Base-by-base conservation (phyloP, 164 flowering plant species). In the Chimonanthus praecox region DNA sequence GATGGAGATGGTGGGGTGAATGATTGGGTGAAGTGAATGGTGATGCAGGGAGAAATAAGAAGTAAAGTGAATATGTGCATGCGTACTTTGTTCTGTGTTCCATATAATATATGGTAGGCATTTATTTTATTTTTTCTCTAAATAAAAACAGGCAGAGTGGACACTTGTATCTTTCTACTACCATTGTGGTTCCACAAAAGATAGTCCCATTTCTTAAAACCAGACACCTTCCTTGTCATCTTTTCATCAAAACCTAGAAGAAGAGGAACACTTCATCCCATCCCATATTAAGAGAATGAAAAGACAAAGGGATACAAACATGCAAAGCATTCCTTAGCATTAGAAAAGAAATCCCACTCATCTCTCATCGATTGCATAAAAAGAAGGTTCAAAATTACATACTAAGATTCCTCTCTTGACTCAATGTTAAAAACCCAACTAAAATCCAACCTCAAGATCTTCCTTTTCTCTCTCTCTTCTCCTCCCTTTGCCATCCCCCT, bases 311-410 rank as follows among this genome's bases (percentile, higher is more conserved):
- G 58, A 62, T 65, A 54, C 43, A 68, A 72, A 13, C 18, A 74
- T 7, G 46, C 47, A 73, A 70, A 65, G 69, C 45, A 73, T 45
- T 49, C 68, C n/a, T 66, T 49, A 3, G 13, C 58, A 54, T 58
- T 49, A 73, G 7, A 65, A 67, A 77, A 76, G 65, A 73, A 71
- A 75, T 48, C 70, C 81, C 74, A 68, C 76, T 8, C 78, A 83
- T 84, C 82, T 83, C 76, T 13, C 80, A 82, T 87, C 83, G 86
- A 82, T 83, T 84, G 45, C 80, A 78, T 83, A 82, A 81, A 89
- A 84, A 84, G 75, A 75, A 78, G 76, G 47, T 62, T 64, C 60
- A 74, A 45, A 71, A 67, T 21, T 63, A 61, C 33, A 33, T 33
- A 33, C 67, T 63, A 11, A 72, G 74, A 58, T 77, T 71, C 74